Conservation (phyloP, 2,329 filamentous ascomycete species). For the Sporothrix variecibatus region DNA sequence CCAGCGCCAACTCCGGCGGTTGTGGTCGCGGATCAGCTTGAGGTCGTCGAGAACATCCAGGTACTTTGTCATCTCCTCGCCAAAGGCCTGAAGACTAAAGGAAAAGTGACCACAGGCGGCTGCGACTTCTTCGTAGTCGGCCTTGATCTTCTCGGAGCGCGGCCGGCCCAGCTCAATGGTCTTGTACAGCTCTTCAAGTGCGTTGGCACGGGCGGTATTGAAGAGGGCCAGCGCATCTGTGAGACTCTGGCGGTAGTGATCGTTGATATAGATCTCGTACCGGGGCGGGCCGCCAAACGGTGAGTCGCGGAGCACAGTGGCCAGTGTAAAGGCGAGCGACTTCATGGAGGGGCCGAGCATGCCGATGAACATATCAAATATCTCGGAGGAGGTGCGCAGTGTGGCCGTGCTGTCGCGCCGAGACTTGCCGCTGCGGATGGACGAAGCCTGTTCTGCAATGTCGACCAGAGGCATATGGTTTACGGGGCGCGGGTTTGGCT, state of each 20-base stretch:
- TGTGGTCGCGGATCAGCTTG: constrained; percentile 67
- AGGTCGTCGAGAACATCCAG: constrained; percentile 83
- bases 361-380: constrained; percentile 87
- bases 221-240: constrained; percentile 80
- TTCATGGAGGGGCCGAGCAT: constrained; percentile 94
- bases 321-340: constrained; percentile 87
- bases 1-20: constrained; percentile 77
- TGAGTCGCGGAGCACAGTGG: constrained; percentile 82
- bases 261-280: constrained; percentile 72
- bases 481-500: neutral
- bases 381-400: constrained; percentile 70
- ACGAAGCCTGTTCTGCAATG: neutral
- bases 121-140: constrained; percentile 94
- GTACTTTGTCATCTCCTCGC: constrained; percentile 83
- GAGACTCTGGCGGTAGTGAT: constrained; percentile 78
- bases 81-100: constrained; percentile 87
- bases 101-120: constrained; percentile 98
- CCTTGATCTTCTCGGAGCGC: constrained; percentile 73
- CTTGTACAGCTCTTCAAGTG: constrained; percentile 77
- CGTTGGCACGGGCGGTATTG: constrained; percentile 70
- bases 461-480: constrained; percentile 1
- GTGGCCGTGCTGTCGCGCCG: constrained; percentile 31
- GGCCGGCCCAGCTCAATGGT: constrained; percentile 71
- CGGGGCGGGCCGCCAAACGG: constrained; percentile 73
- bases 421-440: constrained; percentile 3